Conservation (phyloP, 345 rosid genomes). For the Hypericum androsaemum region DNA sequence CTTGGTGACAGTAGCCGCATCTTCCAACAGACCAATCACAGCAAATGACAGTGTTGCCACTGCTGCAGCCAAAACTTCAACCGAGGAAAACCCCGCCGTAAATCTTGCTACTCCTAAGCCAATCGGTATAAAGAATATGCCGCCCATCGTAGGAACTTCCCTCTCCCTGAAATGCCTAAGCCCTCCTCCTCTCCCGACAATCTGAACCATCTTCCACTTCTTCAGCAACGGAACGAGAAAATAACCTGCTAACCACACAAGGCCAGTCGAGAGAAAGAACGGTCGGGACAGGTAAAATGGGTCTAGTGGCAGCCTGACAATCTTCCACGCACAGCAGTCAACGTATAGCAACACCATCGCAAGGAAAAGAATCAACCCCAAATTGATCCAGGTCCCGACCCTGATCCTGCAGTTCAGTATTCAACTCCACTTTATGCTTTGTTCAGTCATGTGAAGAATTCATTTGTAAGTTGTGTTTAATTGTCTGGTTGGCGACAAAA, state of each 20-base stretch:
- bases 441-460: too few species aligned
- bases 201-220: constrained; percentile 39
- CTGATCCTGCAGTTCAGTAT: constrained; percentile 44
- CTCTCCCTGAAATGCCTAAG: constrained; percentile 32
- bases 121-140: constrained; percentile 61
- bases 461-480: too few species aligned
- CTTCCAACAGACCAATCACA: constrained; percentile 62
- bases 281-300: constrained; percentile 62
- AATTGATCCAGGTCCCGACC: constrained; percentile 47
- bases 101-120: constrained; percentile 61
- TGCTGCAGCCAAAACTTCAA: constrained; percentile 64
- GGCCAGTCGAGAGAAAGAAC: constrained; percentile 46
- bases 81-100: constrained; percentile 43
- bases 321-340: constrained; percentile 89
- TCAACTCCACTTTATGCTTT: background rate
- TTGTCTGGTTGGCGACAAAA: background rate
- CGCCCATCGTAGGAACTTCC: constrained; percentile 82
- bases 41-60: constrained; percentile 61
- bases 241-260: constrained; percentile 59
- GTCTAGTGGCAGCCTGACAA: constrained; percentile 71
- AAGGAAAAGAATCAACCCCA: constrained; percentile 55
- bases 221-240: constrained; percentile 59
- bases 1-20: constrained; percentile 34
- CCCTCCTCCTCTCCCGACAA: constrained; percentile 33
- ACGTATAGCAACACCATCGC: constrained; percentile 41